Evolutionary conservation across 1,139 yeast genomes (phyloP).

Genomic region (Blastobotrys malaysiensis): DNA sequence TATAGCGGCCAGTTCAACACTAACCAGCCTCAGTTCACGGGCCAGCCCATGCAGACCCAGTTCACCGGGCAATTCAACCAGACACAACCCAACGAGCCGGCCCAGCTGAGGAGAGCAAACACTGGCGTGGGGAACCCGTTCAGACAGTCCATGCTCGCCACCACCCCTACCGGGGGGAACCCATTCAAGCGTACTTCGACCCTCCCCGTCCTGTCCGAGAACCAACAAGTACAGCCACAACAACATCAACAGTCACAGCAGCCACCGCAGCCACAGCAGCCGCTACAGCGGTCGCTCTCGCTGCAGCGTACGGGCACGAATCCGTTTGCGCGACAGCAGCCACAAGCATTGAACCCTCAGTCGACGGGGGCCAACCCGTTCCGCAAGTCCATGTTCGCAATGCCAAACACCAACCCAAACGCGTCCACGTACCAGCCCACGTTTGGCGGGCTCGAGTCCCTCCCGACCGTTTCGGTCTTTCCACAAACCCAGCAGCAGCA

Average conservation of each 20-base stretch:
- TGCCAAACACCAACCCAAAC: conserved; percentile 3
- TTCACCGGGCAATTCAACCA: conserved; percentile 9
- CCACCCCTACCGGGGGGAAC: conserved; percentile 17
- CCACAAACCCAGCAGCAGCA: conserved; percentile 22
- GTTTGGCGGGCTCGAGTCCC: conserved; percentile 26
- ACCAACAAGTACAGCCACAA: conserved; percentile 16
- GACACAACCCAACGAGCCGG: not conserved
- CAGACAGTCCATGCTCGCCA: conserved; percentile 18
- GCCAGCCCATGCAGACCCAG: conserved; percentile 13
- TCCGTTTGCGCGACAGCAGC: conserved; percentile 36
- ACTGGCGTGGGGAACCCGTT: conserved; percentile 31
- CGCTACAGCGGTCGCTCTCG: conserved; percentile 10
- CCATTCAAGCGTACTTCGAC: conserved; percentile 27
- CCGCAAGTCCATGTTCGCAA: conserved; percentile 19
- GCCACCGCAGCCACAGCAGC: conserved; percentile 14
- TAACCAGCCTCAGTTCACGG: conserved; percentile 12
- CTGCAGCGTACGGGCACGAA: conserved; percentile 41
- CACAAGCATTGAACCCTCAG: conserved; percentile 14
- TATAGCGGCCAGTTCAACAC: conserved; percentile 13
- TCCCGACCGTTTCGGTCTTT: conserved; percentile 27
- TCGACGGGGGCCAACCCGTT: conserved; percentile 30
- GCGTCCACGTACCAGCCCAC: conserved; percentile 20
- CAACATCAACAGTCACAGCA: conserved; percentile 12
- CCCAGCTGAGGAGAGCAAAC: conserved; percentile 19
- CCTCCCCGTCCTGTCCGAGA: conserved; percentile 13